Evolutionary conservation across 108 stramenopile species (phyloP), one percentile per base, ranked within the genome.

Genomic region (Skeletonema tropicum): DNA sequence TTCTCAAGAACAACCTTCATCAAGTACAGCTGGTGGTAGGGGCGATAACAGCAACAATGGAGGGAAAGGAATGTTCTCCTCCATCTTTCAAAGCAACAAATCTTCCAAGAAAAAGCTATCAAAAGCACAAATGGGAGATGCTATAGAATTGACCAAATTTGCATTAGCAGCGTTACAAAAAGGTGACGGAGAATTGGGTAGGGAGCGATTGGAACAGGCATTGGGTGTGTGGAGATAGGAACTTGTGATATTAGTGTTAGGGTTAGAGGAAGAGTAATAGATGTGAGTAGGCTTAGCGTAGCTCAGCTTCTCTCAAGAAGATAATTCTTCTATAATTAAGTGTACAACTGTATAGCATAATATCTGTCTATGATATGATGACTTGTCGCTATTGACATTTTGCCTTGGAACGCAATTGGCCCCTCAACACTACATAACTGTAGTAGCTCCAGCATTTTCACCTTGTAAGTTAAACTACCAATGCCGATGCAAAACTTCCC

Each of bases 111-210:
- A 74, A 17, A 87, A 86, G 64, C 61, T 77, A 14, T 76, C 88
- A 35, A 94, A 90, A 63, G 86, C 77, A 41, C 75, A 88, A 71
- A 61, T 94, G 55, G 83, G 79, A 36, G 94, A 95, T 83, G 94
- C 92, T 19, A 83, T 70, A 49, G 94, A 95, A 77, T 69, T 95
- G 64, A 92, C 94, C 13, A 80, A 73, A 60, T 95, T 95, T 70
- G 94, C 94, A 46, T 58, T 92, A 68, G 85, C 92, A 21, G 94
- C 94, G 33, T 72, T 95, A 66, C 85, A 92, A 68, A 84, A 86
- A 41, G 91, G 87, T 58, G 87, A 95, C 68, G 73, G 74, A 42
- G 90, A 92, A 12, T 68, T 95, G 68, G 94, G 89, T 15, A 89
- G 86, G 9, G 83, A 87, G n/a, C 88, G 94, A 41, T 68, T 95